A percentile compares a stretch with the other conserved stretches of the same genome.
These are phyloP conservation scores for Fistulifera pelliculosa DNA, from an alignment of 108 stramenopile genomes.

Conservation along the genomic window DNA sequence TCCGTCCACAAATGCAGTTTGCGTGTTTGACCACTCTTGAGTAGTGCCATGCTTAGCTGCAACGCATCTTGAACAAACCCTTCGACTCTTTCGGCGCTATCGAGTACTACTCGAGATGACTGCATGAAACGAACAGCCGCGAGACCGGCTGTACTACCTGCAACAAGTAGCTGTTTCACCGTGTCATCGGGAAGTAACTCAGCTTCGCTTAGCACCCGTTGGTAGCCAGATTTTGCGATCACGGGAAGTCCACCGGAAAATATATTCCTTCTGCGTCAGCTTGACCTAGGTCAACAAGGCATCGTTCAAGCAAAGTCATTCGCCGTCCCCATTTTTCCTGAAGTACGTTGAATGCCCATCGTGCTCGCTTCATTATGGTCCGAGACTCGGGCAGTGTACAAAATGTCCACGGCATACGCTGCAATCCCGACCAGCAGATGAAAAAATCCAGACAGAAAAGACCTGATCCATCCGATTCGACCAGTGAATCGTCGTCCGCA, in stretches of 20 bases:
- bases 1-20: background rate
- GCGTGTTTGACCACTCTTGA: background rate
- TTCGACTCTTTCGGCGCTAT: background rate
- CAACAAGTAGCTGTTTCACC: background rate
- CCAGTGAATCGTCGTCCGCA: slow-evolving; percentile 14
- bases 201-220: slow-evolving; percentile 5
- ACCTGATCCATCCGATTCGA: background rate
- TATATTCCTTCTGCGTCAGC: slow-evolving; percentile 54
- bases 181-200: slow-evolving; percentile 1
- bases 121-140: slow-evolving; percentile 21
- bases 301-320: slow-evolving; percentile 20
- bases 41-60: background rate
- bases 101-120: slow-evolving; percentile 8
- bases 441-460: slow-evolving; percentile 27
- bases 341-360: slow-evolving; percentile 25
- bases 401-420: slow-evolving; percentile 45
- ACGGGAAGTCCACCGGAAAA: slow-evolving; percentile 30
- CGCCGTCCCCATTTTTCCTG: slow-evolving; percentile 32
- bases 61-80: too few species aligned
- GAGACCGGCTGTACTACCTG: slow-evolving; percentile 1
- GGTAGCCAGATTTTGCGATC: slow-evolving; percentile 23
- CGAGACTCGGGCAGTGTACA: slow-evolving; percentile 40
- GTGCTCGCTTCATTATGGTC: slow-evolving; percentile 27
- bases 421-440: slow-evolving; percentile 59
- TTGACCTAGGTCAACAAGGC: slow-evolving; percentile 42